A percentile compares a stretch with the other conserved stretches of the same genome.
Evolutionary conservation across 2,329 filamentous ascomycete genomes (phyloP).

Genomic region (Penicillium oxalicum): DNA sequence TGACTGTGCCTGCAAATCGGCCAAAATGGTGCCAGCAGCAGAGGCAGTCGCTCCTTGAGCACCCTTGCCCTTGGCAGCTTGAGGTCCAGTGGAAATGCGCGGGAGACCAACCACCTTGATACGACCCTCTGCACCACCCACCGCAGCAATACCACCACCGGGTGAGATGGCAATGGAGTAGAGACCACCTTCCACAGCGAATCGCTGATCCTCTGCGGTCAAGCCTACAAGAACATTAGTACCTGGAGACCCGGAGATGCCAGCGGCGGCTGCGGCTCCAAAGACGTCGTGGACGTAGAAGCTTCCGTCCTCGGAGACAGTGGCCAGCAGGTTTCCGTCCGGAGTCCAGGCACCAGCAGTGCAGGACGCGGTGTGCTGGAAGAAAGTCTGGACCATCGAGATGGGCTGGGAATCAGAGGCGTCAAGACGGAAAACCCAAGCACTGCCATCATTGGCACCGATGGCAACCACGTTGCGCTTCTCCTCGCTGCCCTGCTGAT

Average conservation of each 20-base stretch:
- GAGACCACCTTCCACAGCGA: conserved; percentile 83
- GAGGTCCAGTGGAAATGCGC: conserved; percentile 44
- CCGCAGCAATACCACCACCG: conserved; percentile 69
- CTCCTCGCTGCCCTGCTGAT: conserved; percentile 38
- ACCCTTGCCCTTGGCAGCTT: conserved; percentile 46
- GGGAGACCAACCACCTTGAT: conserved; percentile 83
- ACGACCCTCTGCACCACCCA: conserved; percentile 79
- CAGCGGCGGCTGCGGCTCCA: conserved; percentile 64
- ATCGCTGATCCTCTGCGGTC: conserved; percentile 77
- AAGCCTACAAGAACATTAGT: conserved; percentile 67
- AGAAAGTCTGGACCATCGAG: conserved; percentile 84
- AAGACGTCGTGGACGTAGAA: conserved; percentile 93
- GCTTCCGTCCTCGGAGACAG: conserved; percentile 80
- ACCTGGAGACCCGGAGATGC: conserved; percentile 50
- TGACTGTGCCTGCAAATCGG: conserved; percentile 71
- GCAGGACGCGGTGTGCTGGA: conserved; percentile 77
- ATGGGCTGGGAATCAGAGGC: conserved; percentile 58
- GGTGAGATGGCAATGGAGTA: conserved; percentile 84
- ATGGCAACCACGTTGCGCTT: conserved; percentile 79
- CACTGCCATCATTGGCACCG: conserved; percentile 81
- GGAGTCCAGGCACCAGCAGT: conserved; percentile 88
- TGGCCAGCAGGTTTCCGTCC: conserved; percentile 79
- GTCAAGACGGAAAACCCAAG: conserved; percentile 93
- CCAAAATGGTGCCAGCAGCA: conserved; percentile 67
- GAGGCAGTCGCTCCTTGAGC: conserved; percentile 32